Evolutionary conservation across 116 monocot genomes (phyloP).

Genomic region (Trichopus zeylanicus): DNA sequence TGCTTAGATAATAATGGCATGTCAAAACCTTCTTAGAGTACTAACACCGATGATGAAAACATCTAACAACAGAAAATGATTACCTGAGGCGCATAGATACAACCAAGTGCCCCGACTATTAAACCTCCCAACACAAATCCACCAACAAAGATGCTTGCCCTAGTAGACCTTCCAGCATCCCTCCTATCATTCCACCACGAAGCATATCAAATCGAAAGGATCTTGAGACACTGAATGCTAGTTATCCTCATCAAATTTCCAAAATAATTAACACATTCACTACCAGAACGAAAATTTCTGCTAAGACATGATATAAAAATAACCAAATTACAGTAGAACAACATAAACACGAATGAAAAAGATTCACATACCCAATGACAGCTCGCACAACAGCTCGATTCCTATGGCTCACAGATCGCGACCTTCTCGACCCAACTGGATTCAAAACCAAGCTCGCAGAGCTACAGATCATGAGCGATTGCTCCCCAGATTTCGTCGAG

Average conservation of each 20-base stretch:
- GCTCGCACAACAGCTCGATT: constrained; percentile 12
- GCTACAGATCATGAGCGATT: constrained; percentile 4
- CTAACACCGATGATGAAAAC: not conserved
- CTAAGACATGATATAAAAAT: not conserved
- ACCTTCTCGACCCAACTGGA: constrained; percentile 2
- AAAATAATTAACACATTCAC: not conserved
- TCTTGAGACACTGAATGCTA: not conserved
- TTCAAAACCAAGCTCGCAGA: constrained; percentile 3
- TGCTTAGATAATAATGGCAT: not conserved
- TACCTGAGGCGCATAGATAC: constrained; percentile 90
- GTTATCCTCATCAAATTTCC: not conserved
- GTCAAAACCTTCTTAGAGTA: not conserved
- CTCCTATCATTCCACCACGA: not conserved
- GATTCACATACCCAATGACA: constrained; percentile 11
- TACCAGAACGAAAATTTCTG: not conserved
- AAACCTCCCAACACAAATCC: constrained; percentile 79
- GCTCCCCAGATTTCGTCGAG: not conserved
- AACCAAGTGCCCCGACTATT: constrained; percentile 71
- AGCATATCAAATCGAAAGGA: not conserved
- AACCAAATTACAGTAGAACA: not conserved
- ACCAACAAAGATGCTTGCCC: constrained; percentile 51
- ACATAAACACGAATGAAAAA: not conserved
- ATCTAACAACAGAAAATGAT: not conserved
- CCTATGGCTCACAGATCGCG: not conserved
- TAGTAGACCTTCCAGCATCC: constrained; percentile 28